Percentiles rank a stretch among this genome's conserved stretches.
phyloP scores from a whole-genome alignment of 2,329 filamentous ascomycete species.

The Diatrype stigma region DNA sequence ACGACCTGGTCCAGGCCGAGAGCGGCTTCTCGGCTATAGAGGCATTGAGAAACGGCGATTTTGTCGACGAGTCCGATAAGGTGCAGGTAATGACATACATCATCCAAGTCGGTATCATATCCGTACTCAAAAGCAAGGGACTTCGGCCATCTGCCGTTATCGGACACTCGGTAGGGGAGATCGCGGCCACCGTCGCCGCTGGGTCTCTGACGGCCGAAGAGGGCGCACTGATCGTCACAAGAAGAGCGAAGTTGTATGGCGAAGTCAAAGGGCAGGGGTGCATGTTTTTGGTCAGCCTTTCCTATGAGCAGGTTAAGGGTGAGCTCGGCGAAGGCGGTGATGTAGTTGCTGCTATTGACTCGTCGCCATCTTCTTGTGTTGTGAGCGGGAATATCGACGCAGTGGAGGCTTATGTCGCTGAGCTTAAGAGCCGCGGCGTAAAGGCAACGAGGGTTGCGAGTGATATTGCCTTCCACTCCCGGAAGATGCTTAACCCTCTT shows the following conservation, averaged over 20 bases:
- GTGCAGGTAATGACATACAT: conserved; percentile 32
- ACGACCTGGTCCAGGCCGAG: conserved; percentile 19
- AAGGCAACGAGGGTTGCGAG: conserved; percentile 33
- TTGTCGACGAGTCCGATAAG: conserved; percentile 21
- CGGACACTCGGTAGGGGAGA: conserved; percentile 39
- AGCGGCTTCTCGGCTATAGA: conserved; percentile 16
- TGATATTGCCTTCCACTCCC: conserved; percentile 38
- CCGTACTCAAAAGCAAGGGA: conserved; percentile 27
- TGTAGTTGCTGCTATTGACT: conserved; percentile 30
- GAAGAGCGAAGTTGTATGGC: conserved; percentile 24
- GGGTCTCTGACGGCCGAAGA: conserved; percentile 29
- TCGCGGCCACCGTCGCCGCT: conserved; percentile 33
- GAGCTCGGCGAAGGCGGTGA: conserved; percentile 19
- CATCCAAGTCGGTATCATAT: conserved; percentile 30
- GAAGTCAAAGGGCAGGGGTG: conserved; percentile 10
- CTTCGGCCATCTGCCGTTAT: conserved; percentile 31
- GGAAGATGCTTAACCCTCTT: conserved; percentile 27
- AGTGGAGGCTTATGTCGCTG: conserved; percentile 14
- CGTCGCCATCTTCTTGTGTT: conserved; percentile 32
- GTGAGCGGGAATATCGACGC: conserved; percentile 24
- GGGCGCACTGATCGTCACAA: conserved; percentile 30
- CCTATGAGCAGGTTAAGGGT: conserved; percentile 20
- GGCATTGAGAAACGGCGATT: conserved; percentile 12
- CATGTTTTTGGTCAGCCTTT: conserved; percentile 29
- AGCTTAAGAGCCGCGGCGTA: conserved; percentile 19